phyloP scores from a whole-genome alignment of 352 stramenopile species.

The Phytophthora pluvialis region DNA sequence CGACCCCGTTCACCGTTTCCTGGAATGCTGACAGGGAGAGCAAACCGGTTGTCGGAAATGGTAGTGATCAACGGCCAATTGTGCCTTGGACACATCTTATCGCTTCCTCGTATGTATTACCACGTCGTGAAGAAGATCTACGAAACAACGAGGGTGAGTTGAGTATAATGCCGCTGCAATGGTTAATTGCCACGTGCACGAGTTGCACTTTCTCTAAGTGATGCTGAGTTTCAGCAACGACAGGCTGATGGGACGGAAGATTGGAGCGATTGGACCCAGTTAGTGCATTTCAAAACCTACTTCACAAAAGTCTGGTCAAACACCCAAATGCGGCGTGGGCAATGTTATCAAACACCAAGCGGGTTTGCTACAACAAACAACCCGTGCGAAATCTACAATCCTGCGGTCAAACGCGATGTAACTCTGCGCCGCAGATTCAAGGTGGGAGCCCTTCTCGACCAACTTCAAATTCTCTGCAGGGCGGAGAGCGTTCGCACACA shows the following conservation, averaged over 20 bases:
- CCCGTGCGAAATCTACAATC: constrained; percentile 37
- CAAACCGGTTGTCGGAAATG: neutral
- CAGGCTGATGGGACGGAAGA: neutral
- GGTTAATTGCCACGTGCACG: constrained; percentile 18
- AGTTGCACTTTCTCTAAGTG: constrained; percentile 15
- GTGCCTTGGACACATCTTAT: neutral
- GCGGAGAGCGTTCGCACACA: neutral
- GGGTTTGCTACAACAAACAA: constrained; percentile 36
- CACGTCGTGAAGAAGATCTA: constrained; percentile 37
- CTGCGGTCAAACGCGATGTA: constrained; percentile 31
- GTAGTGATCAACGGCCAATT: neutral
- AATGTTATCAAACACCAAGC: constrained; percentile 17
- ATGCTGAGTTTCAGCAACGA: neutral
- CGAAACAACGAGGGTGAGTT: constrained; percentile 14
- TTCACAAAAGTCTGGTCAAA: constrained; percentile 16
- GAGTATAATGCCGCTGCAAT: neutral
- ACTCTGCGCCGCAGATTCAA: constrained; percentile 19
- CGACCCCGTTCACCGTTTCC: constrained; percentile 1
- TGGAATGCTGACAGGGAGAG: neutral
- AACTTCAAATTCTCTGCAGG: neutral
- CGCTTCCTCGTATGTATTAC: constrained; percentile 37
- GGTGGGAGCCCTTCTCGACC: constrained; percentile 1
- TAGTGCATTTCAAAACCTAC: constrained; percentile 1
- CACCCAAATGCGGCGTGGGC: constrained; percentile 10
- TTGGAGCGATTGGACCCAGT: neutral